Base-by-base conservation (phyloP, 2,329 filamentous ascomycete genomes). In the Mycocentrospora acerina region DNA sequence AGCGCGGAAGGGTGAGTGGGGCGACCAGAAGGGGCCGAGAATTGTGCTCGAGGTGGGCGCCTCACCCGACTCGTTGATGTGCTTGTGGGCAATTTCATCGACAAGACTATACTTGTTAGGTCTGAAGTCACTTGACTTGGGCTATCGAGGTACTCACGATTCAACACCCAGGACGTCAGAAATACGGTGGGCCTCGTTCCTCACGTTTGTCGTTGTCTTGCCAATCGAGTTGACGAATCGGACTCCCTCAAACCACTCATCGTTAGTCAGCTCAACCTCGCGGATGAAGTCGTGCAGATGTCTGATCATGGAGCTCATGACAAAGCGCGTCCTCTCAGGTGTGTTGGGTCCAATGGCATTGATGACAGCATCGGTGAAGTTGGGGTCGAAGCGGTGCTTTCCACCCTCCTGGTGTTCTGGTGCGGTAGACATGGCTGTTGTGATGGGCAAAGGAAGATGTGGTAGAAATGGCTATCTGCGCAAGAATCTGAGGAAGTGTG, bases 231-330 rank as follows among this genome's bases (percentile, higher is more conserved):
- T 90, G 70, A 90, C 71, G 63, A 85, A 89, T 57, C 85, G 76
- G 37, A 90, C 84, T 37, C 85, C 86, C 7, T 80, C 69, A 68
- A 88, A 79, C 86, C 86, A 90, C 69, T 90, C 86, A 37, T 87
- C 85, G 22, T 81, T 76, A 13, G 82, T 88, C 35, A 90, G 79
- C 69, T 90, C 85, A 49, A 87, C 80, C 60, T 90, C 86, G 41
- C 86, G 81, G 40, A 81, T 79, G 65, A 90, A 90, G 69, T 89
- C 85, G 72, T 90, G 86, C 42, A 90, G 74, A 71, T 90, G 85
- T 32, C 71, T 74, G 67, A 89, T 82, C 54, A 89, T 68, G 18
- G 78, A 74, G 44, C 73, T 67, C 57, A 90, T 71, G 55, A 90
- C 74, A 49, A 80, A 72, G 42, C 82, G 78, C 56, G 81, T 78